Conservation (phyloP, 225 moss, liverwort and hornwort genomes). For the Polytrichum formosum region DNA sequence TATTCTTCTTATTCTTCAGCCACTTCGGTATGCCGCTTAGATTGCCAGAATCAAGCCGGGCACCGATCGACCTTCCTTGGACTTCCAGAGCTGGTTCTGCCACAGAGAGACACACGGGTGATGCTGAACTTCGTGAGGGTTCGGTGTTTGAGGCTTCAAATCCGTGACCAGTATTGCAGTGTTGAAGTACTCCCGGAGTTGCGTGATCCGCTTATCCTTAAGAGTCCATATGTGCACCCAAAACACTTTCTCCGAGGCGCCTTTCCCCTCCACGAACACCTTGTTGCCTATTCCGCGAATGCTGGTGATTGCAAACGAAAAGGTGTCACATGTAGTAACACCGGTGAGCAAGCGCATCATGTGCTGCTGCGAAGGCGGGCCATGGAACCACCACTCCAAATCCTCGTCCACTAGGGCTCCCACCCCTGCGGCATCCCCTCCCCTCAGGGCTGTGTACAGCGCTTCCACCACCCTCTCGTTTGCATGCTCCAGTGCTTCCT, state of each 20-base stretch:
- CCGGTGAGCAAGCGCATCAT: slow-evolving; percentile 99
- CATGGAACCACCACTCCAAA: slow-evolving; percentile 99
- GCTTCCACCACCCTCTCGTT: slow-evolving; percentile 72
- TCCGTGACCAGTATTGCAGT: slow-evolving; percentile 89
- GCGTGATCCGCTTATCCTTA: slow-evolving; percentile 68
- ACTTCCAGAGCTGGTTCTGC: slow-evolving; percentile 90
- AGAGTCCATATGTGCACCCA: slow-evolving; percentile 99
- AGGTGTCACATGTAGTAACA: slow-evolving; percentile 80
- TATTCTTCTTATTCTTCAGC: no score
- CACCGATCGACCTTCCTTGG: slow-evolving; percentile 73
- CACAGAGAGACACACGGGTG: slow-evolving; percentile 82
- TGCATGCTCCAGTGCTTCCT: slow-evolving; percentile 62
- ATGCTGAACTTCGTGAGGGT: slow-evolving; percentile 57
- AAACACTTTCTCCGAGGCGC: slow-evolving; percentile 30
- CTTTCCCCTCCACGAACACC: slow-evolving; percentile 89
- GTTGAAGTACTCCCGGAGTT: slow-evolving; percentile 96
- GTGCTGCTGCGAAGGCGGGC: slow-evolving; percentile 88
- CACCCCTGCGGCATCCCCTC: slow-evolving; percentile 65
- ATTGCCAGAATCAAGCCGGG: slow-evolving; percentile 77
- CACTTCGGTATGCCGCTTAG: slow-evolving; percentile 7
- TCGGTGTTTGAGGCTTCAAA: slow-evolving; percentile 56
- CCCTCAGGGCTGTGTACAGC: slow-evolving; percentile 83
- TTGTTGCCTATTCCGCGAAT: slow-evolving; percentile 51
- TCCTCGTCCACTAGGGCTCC: slow-evolving; percentile 75
- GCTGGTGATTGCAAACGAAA: slow-evolving; percentile 57